Percentiles rank a stretch among this genome's conserved stretches.
phyloP scores from a whole-genome alignment of 352 stramenopile genomes.

The Phytopythium ostracodes region DNA sequence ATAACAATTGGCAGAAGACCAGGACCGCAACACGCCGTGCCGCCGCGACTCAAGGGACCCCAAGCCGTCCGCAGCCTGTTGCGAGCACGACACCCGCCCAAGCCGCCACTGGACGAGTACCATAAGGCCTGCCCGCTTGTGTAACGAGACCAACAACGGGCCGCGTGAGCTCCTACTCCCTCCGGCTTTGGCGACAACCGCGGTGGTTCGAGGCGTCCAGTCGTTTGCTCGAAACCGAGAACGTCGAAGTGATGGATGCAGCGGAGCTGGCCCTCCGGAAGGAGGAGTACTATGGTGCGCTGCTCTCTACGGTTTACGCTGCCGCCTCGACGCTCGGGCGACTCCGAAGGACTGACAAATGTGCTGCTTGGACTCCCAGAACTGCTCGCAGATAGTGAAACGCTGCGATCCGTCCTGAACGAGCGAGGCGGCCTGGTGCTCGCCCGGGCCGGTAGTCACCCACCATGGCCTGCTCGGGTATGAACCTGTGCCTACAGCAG shows the following conservation, averaged over 20 bases:
- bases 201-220: background rate
- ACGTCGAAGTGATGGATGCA: constrained; percentile 20
- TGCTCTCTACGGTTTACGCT: background rate
- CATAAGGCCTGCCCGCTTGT: background rate
- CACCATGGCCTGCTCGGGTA: constrained; percentile 80
- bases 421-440: constrained; percentile 74
- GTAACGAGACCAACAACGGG: background rate
- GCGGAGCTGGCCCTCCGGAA: constrained; percentile 38
- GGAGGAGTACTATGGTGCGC: constrained; percentile 51
- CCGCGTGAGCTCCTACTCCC: too few relatives aligned
- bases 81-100: too few relatives aligned
- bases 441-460: constrained; percentile 72
- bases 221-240: background rate
- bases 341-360: background rate
- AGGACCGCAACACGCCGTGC: background rate
- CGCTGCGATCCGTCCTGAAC: constrained; percentile 70
- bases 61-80: too few relatives aligned
- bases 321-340: background rate
- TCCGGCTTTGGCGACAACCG: too few relatives aligned
- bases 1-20: background rate
- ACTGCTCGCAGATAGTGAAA: constrained; percentile 49
- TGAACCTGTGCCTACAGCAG: background rate
- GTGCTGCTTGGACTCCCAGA: constrained; percentile 23
- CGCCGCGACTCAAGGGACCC: too few relatives aligned
- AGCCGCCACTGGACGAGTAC: too few relatives aligned